Evolutionary conservation across 2,329 filamentous ascomycete species (phyloP).

Genomic region (Cryphonectria nitschkei): DNA sequence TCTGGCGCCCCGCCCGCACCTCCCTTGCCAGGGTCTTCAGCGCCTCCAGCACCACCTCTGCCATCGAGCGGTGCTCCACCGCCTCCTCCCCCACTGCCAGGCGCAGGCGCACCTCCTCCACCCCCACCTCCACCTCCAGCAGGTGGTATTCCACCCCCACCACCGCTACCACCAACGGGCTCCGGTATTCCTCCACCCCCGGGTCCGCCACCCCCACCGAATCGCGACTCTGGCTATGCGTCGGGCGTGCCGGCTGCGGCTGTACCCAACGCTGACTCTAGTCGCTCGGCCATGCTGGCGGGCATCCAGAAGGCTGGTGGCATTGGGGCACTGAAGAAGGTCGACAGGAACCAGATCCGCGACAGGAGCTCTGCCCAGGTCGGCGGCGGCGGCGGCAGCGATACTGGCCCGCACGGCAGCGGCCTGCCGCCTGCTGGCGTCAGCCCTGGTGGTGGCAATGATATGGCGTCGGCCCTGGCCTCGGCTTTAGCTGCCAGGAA

Average conservation of each 20-base stretch:
- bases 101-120: conserved; percentile 45
- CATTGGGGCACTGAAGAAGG: conserved; percentile 73
- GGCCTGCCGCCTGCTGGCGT: conserved; percentile 56
- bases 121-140: conserved; percentile 48
- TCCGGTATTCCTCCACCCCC: conserved; percentile 40
- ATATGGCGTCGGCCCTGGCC: conserved; percentile 81
- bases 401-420: conserved; percentile 56
- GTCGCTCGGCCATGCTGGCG: conserved; percentile 66
- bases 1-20: conserved; percentile 42
- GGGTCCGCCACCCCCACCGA: conserved; percentile 60
- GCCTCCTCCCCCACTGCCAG: conserved; percentile 43
- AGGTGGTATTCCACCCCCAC: conserved; percentile 42
- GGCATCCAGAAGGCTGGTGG: conserved; percentile 74
- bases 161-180: conserved; percentile 44
- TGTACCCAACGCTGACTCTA: conserved; percentile 46
- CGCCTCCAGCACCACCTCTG: conserved; percentile 43
- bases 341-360: conserved; percentile 69
- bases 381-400: conserved; percentile 43
- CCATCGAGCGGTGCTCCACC: conserved; percentile 41
- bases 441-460: conserved; percentile 62
- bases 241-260: conserved; percentile 55
- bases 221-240: conserved; percentile 61
- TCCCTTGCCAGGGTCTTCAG: conserved; percentile 38
- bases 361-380: conserved; percentile 71
- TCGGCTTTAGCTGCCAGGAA: conserved; percentile 81